Conservation (phyloP, 2,329 filamentous ascomycete genomes). For the Ambrosiella xylebori region DNA sequence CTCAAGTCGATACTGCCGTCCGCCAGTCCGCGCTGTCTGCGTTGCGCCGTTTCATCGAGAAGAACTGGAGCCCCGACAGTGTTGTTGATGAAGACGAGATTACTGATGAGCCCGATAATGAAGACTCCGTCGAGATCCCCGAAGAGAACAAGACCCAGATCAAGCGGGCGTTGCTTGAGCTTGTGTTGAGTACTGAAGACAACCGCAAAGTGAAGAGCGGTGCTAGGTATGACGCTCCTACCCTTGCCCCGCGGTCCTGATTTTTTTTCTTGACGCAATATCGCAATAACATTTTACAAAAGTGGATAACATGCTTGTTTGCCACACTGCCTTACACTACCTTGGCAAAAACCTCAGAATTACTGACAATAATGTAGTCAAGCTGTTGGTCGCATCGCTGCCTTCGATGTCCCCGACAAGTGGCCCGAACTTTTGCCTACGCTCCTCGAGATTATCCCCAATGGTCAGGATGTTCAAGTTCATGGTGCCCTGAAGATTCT, state of each 20-base stretch:
- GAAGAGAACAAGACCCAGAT: constrained; percentile 43
- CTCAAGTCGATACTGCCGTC: constrained; percentile 52
- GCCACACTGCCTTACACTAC: neutral
- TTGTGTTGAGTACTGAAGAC: constrained; percentile 54
- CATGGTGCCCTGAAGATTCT: constrained; percentile 83
- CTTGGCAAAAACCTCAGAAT: neutral
- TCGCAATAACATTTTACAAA: neutral
- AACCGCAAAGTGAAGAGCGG: constrained; percentile 77
- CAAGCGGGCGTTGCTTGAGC: constrained; percentile 55
- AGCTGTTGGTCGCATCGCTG: constrained; percentile 84
- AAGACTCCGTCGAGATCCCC: constrained; percentile 17
- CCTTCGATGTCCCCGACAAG: constrained; percentile 79
- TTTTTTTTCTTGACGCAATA: neutral
- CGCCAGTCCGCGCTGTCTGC: constrained; percentile 69
- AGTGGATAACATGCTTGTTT: neutral
- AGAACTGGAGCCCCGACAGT: constrained; percentile 64
- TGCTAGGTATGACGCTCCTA: constrained; percentile 50
- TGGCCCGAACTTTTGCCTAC: constrained; percentile 82
- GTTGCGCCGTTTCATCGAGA: constrained; percentile 68
- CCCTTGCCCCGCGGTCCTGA: neutral
- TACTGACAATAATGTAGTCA: constrained; percentile 26
- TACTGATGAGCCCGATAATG: constrained; percentile 42
- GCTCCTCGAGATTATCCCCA: constrained; percentile 59
- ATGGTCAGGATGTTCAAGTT: constrained; percentile 59
- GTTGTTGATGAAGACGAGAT: constrained; percentile 50